Evolutionary conservation across 148 eudicot species (phyloP).

Genomic region (Heliamphora exappendiculata): DNA sequence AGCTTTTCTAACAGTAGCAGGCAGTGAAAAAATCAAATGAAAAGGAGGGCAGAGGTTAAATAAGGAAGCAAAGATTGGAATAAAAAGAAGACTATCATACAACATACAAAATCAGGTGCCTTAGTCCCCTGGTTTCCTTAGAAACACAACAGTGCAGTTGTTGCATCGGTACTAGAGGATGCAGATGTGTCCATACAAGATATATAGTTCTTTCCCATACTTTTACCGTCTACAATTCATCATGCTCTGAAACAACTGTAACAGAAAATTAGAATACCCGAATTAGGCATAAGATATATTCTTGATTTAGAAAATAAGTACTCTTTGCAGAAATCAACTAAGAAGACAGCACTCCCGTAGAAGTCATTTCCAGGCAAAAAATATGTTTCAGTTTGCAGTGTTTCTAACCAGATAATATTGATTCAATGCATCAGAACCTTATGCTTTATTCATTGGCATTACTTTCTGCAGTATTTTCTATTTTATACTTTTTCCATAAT

Average conservation of each 20-base stretch:
- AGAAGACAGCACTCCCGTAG: background rate
- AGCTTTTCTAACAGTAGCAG: background rate
- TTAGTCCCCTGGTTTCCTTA: background rate
- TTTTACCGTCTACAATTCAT: slow-evolving; percentile 26
- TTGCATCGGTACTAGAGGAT: background rate
- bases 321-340: background rate
- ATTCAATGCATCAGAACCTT: background rate
- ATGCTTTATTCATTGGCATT: background rate
- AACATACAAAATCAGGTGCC: background rate
- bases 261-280: slow-evolving; percentile 9
- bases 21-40: background rate
- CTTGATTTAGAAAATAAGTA: background rate
- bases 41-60: background rate
- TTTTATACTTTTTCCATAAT: background rate
- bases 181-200: background rate
- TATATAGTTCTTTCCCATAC: background rate
- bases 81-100: background rate
- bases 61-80: background rate
- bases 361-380: background rate
- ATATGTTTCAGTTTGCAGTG: background rate
- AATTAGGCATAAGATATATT: background rate
- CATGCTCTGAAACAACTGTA: slow-evolving; percentile 29
- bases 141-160: background rate
- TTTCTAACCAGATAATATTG: background rate
- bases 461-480: background rate